Conservation (phyloP, 1,284 basidiomycete genomes). For the Leccinum cinnamomeum region DNA sequence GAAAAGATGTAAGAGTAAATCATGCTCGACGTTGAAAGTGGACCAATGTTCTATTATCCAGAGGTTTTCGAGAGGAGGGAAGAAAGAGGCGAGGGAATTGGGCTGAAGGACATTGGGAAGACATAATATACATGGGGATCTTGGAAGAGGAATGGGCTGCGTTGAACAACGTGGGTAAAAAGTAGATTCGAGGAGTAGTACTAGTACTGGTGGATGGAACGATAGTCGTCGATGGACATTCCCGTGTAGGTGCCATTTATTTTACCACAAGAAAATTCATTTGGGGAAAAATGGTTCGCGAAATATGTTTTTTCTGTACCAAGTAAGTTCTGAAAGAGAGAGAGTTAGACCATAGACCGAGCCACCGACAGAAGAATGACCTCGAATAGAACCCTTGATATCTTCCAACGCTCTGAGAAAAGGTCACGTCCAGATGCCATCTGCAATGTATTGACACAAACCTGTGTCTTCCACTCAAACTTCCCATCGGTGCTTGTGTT, state of each 20-base stretch:
- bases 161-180: not conserved
- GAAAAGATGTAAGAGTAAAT: conserved; percentile 17
- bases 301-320: conserved; percentile 32
- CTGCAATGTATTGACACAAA: conserved; percentile 37
- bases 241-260: too few relatives aligned
- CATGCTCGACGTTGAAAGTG: not conserved
- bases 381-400: conserved; percentile 71
- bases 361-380: conserved; percentile 36
- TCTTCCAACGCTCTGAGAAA: conserved; percentile 70
- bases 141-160: conserved; percentile 17
- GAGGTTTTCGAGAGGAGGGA: conserved; percentile 18
- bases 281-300: conserved; percentile 1
- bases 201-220: not conserved
- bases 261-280: not conserved
- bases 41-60: not conserved
- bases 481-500: conserved; percentile 17
- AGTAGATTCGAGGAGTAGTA: not conserved
- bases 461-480: conserved; percentile 25
- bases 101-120: conserved; percentile 18
- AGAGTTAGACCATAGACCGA: conserved; percentile 1
- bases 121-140: conserved; percentile 22
- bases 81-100: conserved; percentile 20
- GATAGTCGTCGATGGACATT: not conserved
- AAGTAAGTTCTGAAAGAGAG: conserved; percentile 22
- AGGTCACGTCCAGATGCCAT: not conserved